These are phyloP conservation scores for Fraxinus angustifolia DNA, from an alignment of 305 asterid genomes.

Conservation along the genomic window DNA sequence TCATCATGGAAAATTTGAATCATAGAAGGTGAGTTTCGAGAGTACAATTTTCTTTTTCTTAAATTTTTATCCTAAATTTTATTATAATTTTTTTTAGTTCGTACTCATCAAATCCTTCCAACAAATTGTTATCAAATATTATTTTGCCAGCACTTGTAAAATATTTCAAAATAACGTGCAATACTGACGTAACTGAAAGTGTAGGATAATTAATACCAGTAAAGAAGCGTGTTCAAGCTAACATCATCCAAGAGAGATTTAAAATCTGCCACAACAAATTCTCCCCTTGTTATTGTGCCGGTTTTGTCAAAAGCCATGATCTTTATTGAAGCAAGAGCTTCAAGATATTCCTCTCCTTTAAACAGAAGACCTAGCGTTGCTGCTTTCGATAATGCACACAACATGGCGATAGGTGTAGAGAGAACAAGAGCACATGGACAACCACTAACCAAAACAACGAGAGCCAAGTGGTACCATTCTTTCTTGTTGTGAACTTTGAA, in stretches of 20 bases:
- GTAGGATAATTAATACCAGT: constrained; percentile 44
- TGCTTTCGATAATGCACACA: constrained; percentile 78
- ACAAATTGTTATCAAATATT: too few relatives aligned
- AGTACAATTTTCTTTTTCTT: too few relatives aligned
- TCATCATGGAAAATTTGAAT: too few relatives aligned
- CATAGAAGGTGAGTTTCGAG: too few relatives aligned
- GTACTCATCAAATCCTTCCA: too few relatives aligned
- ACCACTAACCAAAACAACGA: constrained; percentile 74
- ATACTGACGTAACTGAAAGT: neutral
- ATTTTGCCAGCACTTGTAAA: too few relatives aligned
- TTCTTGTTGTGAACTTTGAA: constrained; percentile 42
- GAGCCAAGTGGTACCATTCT: constrained; percentile 71
- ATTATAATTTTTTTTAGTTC: too few relatives aligned
- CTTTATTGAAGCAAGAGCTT: constrained; percentile 59
- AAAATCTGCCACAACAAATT: constrained; percentile 65
- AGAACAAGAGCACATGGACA: constrained; percentile 89
- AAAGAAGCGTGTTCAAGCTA: constrained; percentile 40
- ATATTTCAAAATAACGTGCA: too few relatives aligned
- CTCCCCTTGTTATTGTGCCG: constrained; percentile 82
- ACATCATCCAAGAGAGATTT: constrained; percentile 43
- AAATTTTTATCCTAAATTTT: too few relatives aligned
- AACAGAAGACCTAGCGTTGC: constrained; percentile 76
- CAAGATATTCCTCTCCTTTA: constrained; percentile 82
- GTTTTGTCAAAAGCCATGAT: constrained; percentile 88
- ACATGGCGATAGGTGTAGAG: constrained; percentile 88